These are phyloP conservation scores for Rehmannia glutinosa DNA, from an alignment of 257 asterid genomes.

Conservation along the genomic window DNA sequence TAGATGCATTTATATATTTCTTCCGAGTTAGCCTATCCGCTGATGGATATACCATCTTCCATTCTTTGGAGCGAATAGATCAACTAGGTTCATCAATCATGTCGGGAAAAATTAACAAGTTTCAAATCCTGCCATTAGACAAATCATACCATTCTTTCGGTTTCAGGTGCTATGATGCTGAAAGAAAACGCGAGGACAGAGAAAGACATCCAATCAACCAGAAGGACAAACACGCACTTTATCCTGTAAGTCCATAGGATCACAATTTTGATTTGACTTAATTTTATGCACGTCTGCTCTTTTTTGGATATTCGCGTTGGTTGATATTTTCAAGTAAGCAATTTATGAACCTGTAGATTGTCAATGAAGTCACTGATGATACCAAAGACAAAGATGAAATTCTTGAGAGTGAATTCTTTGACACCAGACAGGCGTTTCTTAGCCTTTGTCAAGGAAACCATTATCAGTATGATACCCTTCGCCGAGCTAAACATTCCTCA, in stretches of 20 bases:
- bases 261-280: not conserved
- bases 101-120: no score
- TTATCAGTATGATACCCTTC: conserved; percentile 95
- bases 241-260: conserved; percentile 49
- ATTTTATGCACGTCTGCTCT: not conserved
- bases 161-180: conserved; percentile 88
- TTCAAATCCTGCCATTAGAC: not conserved
- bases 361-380: conserved; percentile 56
- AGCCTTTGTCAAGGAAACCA: conserved; percentile 99
- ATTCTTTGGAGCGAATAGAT: not conserved
- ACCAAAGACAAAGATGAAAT: conserved; percentile 90
- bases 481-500: conserved; percentile 96
- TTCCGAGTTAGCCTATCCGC: no score
- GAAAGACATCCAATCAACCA: conserved; percentile 90
- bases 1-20: no score
- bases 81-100: no score
- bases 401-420: conserved; percentile 97
- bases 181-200: conserved; percentile 67
- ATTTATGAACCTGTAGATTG: conserved; percentile 50
- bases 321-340: conserved; percentile 11
- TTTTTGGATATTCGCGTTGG: not conserved
- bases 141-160: not conserved
- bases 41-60: no score
- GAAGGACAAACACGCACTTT: conserved; percentile 73
- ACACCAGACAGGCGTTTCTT: conserved; percentile 95